Evolutionary conservation across 2,329 filamentous ascomycete genomes (phyloP), one percentile per base, ranked within the genome.

Genomic region (Paraconiothyrium sp.): DNA sequence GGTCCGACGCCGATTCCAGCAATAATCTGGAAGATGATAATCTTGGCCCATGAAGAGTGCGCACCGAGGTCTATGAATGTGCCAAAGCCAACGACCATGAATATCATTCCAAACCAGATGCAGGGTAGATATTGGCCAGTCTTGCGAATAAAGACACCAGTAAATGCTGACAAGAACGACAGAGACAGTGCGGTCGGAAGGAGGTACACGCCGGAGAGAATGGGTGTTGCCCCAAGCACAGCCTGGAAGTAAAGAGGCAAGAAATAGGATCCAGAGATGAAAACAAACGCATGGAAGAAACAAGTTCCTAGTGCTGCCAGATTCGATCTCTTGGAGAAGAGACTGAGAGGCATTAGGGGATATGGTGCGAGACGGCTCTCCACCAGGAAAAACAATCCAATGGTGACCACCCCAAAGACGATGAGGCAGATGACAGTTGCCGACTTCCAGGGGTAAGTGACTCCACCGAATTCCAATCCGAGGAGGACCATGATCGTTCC

Each of bases 401-500:
- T 83, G 13, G 85, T 84, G 32, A 91, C 59, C 27, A 87, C 72
- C 24, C 92, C 92, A 67, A 94, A 93, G 52, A 94, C 80, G 66
- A 96, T 84, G 32, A 97, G 84, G 71, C 91, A 93, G 69, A 97
- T 85, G 35, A 94, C 90, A 0, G 87, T 89, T 1, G 90, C 84
- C 0, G 91, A 94, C 56, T 80, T 79, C 93, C 93, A 97, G 1
- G 93, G 90, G 65, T 87, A 88, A 24, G 84, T 59, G 14, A 93
- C 86, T 52, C 92, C 93, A 58, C 93, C 94, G 64, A 94, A 92
- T 73, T 96, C 90, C 11, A 97, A 86, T 0, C 93, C 94, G 46
- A 97, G 88, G 4, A 97, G 86, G 66, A 97, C 84, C 92, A 97
- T 94, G 22, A 96, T 83, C 0, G 92, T 94, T 22, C 90, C 92